Evolutionary conservation across 257 asterid species (phyloP).

Genomic region (Nicotiana undulata): DNA sequence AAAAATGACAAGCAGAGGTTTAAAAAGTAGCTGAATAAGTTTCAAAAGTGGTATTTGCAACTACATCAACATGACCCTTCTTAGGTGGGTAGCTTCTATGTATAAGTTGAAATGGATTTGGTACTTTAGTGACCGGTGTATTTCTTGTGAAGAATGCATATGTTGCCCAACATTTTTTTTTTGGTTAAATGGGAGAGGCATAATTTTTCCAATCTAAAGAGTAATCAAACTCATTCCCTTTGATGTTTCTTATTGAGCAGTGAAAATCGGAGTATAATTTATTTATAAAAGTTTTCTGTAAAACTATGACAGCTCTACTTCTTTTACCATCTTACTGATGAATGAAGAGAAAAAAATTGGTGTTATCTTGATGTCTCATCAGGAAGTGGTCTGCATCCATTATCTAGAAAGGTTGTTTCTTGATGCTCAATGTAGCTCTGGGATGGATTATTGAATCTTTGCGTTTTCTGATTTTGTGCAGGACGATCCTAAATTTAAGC

Average conservation of each 20-base stretch:
- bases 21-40: neutral
- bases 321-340: neutral
- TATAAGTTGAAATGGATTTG: neutral
- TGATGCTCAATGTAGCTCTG: neutral
- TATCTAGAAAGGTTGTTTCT: neutral
- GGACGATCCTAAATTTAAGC: constrained; percentile 85
- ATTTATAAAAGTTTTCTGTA: neutral
- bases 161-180: neutral
- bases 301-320: neutral
- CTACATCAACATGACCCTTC: neutral
- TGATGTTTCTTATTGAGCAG: neutral
- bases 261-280: neutral
- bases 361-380: neutral
- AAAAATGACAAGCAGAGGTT: neutral
- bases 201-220: neutral
- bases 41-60: neutral
- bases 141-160: neutral
- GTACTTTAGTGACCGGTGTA: neutral
- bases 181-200: neutral
- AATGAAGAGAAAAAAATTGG: neutral
- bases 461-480: constrained; percentile 7
- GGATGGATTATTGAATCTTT: neutral
- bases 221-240: neutral
- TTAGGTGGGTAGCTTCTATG: neutral
- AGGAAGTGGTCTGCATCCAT: neutral